phyloP scores from a whole-genome alignment of 2,329 filamentous ascomycete genomes.

The Coniochaeta sp. region DNA sequence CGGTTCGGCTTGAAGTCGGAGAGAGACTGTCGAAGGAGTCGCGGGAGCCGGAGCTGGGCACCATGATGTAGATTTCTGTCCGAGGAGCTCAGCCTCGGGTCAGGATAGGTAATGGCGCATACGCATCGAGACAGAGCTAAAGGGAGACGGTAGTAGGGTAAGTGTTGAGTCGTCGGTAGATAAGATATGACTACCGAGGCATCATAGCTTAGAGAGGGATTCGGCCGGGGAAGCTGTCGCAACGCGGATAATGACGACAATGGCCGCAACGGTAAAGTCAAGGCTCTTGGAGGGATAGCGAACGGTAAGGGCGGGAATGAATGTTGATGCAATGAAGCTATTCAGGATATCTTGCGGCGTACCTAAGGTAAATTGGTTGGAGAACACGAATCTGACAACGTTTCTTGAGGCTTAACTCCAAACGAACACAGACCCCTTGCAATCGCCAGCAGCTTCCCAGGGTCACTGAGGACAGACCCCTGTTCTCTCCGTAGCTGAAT shows the following conservation, averaged over 20 bases:
- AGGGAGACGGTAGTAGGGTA: not conserved
- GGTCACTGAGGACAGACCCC: no score
- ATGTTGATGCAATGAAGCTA: no score
- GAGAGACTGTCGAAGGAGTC: slow-evolving; percentile 61
- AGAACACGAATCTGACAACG: not conserved
- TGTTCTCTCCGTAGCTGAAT: not conserved
- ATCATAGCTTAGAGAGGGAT: not conserved
- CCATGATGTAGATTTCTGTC: slow-evolving; percentile 42
- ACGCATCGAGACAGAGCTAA: not conserved
- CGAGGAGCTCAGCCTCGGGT: slow-evolving; percentile 17
- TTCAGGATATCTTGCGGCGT: no score
- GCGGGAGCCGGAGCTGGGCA: slow-evolving; percentile 48
- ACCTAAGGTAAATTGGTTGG: no score
- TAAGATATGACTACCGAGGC: not conserved
- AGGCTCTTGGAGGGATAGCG: no score
- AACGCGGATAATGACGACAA: not conserved
- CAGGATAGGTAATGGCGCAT: not conserved
- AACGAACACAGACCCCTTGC: not conserved
- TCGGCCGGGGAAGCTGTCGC: not conserved
- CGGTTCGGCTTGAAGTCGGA: slow-evolving; percentile 40
- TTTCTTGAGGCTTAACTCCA: not conserved
- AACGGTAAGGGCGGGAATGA: no score
- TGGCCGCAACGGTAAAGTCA: not conserved
- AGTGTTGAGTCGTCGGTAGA: not conserved
- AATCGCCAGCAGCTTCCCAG: not conserved